phyloP scores from a whole-genome alignment of 441 rosid genomes.

The Manihot esculenta region DNA sequence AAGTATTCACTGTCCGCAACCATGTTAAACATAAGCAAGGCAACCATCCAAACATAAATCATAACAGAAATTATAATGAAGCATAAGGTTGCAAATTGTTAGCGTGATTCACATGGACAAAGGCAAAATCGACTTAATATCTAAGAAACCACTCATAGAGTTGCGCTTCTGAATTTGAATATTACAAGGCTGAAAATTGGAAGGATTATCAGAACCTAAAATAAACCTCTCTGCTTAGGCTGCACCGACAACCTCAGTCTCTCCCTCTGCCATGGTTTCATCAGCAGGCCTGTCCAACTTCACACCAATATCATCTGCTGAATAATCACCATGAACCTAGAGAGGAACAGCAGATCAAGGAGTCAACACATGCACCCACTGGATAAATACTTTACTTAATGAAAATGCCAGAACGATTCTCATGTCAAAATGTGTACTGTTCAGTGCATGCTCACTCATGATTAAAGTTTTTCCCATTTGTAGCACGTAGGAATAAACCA shows the following conservation, averaged over 20 bases:
- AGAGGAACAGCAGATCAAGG: not conserved
- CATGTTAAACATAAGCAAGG: not conserved
- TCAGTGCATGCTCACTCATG: not conserved
- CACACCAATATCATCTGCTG: conserved; percentile 79
- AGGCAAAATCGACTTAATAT: not conserved
- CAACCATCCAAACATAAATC: not conserved
- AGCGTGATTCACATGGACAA: not conserved
- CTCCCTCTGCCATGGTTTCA: conserved; percentile 46
- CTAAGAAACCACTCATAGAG: not conserved
- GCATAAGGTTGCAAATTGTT: no score
- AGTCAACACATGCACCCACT: not conserved
- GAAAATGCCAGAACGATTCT: not conserved
- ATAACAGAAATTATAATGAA: not conserved
- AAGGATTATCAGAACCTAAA: not conserved
- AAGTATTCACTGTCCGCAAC: not conserved
- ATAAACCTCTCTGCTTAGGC: not conserved
- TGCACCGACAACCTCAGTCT: conserved; percentile 24
- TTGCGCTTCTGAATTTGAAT: not conserved
- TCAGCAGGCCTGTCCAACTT: conserved; percentile 80
- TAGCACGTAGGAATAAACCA: no score
- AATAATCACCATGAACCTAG: conserved; percentile 78
- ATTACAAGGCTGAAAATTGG: not conserved
- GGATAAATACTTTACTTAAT: not conserved
- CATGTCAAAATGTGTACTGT: not conserved
- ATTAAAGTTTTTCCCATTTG: not conserved